These are phyloP conservation scores for Aspergillus awamori DNA, from an alignment of 2,329 filamentous ascomycete genomes.

Conservation along the genomic window DNA sequence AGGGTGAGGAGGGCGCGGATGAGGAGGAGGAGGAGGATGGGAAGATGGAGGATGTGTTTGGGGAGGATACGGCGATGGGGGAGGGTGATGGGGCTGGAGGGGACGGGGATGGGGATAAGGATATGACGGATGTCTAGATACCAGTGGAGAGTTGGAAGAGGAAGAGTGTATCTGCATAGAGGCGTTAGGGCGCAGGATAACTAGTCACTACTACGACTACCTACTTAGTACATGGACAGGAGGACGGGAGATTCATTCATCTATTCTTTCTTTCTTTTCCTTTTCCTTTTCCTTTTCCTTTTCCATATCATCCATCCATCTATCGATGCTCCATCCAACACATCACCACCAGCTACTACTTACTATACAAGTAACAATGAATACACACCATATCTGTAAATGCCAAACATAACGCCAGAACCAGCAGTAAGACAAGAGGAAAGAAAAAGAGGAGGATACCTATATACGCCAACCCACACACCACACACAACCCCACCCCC, in stretches of 20 bases:
- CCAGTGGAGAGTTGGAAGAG: neutral
- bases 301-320: neutral
- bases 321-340: neutral
- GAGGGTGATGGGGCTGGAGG: conserved; percentile 36
- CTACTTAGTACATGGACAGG: neutral
- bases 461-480: conserved; percentile 1
- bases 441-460: neutral
- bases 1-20: conserved; percentile 41
- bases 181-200: neutral
- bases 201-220: no score
- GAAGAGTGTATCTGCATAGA: neutral
- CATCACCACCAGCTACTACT: neutral
- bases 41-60: conserved; percentile 53
- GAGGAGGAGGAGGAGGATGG: conserved; percentile 48
- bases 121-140: conserved; percentile 46
- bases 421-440: neutral
- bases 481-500: no score
- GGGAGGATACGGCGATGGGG: conserved; percentile 45
- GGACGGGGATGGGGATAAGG: conserved; percentile 40
- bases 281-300: neutral
- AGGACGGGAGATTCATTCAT: conserved; percentile 1
- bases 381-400: neutral
- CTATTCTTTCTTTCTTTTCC: neutral
- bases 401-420: neutral
- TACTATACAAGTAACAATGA: conserved; percentile 5